Evolutionary conservation across 768 basidiomycete species (phyloP), one percentile per base, ranked within the genome.

Genomic region (Boletus barrowsii): DNA sequence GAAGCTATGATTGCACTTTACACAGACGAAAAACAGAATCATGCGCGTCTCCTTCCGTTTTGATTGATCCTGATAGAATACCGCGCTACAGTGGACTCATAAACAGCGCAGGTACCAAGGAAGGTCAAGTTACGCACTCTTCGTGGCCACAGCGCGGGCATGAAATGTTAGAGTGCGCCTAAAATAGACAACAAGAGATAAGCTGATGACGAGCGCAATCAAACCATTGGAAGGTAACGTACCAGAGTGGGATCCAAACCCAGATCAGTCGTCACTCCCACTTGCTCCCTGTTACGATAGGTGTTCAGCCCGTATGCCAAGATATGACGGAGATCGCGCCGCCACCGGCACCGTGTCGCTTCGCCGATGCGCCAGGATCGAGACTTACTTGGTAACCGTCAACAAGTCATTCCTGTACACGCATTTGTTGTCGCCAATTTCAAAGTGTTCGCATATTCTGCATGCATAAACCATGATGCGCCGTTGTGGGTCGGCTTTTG

Each of bases 61-160:
- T 17, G 93, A 97, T 69, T 98, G 96, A 72, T 98, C 96, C 71
- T 98, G 96, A 71, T 89, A 98, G 67, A 90, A 83, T 5, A 98
- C 95, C 47, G 92, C 84, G 66, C 95, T 98, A 64, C n/a, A 57
- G 47, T 43, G 18, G 53, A 52, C 49, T 26, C 48, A 32, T 52
- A 44, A 59, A 42, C 35, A 33, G 49, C 39, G 17, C 29, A 48
- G 42, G 9, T 13, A 15, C 54, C 37, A 49, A 40, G 22, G 15
- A 37, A 3, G 14, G 47, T 46, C 42, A 42, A 44, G 39, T 35
- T n/a, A 76, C 88, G 61, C 67, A 93, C 92, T 93, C 91, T 62
- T 89, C 83, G 58, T 89, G 76, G 36, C 85, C 84, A 62, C 94
- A 98, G 29, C 77, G 71, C 26, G 93, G 93, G 73, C 95, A 98